These are phyloP conservation scores for Aspergillus nomiae DNA, from an alignment of 2,329 filamentous ascomycete genomes.

Conservation along the genomic window DNA sequence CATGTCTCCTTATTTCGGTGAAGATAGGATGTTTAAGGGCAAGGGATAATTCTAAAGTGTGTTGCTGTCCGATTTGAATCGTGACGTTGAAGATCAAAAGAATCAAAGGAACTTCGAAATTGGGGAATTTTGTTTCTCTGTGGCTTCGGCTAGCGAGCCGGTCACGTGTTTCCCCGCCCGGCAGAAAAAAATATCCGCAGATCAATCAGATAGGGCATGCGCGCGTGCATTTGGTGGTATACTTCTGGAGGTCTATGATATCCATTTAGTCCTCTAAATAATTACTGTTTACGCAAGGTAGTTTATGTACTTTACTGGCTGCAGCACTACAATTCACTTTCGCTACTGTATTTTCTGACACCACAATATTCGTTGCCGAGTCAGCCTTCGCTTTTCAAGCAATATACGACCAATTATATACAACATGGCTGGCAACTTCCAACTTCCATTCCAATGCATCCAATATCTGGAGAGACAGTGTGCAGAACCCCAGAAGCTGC, in stretches of 20 bases:
- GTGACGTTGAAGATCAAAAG: conserved; percentile 28
- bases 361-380: background rate
- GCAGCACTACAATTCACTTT: background rate
- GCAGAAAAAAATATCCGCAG: conserved; percentile 1
- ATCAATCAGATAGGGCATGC: background rate
- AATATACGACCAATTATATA: background rate
- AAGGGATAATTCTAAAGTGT: conserved; percentile 56
- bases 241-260: background rate
- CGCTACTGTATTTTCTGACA: conserved; percentile 9
- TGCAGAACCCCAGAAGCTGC: conserved; percentile 42
- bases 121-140: conserved; percentile 33
- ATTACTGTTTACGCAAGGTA: background rate
- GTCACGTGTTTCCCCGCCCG: conserved; percentile 29
- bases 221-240: background rate
- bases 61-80: conserved; percentile 28
- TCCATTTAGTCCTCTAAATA: background rate
- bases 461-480: conserved; percentile 37
- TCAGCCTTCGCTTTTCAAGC: background rate
- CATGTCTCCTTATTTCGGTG: conserved; percentile 90
- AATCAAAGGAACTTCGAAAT: conserved; percentile 22
- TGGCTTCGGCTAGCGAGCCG: conserved; percentile 42
- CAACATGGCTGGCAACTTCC: conserved; percentile 35
- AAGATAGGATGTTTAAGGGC: conserved; percentile 99
- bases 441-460: conserved; percentile 66
- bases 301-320: background rate